Percentiles rank a stretch among this genome's conserved stretches.
Conservation (phyloP, 305 asterid species). For the Fraxinus nigra region DNA sequence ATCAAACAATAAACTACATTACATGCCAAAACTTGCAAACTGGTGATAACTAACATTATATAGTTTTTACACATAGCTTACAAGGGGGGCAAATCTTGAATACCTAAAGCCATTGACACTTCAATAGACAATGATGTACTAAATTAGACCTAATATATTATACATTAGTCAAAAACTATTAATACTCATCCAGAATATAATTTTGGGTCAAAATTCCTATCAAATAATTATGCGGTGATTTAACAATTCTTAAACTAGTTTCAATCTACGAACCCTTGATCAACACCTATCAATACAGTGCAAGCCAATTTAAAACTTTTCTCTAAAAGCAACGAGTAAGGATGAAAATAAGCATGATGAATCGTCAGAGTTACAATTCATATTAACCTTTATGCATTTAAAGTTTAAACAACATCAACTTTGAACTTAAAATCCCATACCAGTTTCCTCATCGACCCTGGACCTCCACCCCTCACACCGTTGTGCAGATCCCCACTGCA, state of each 20-base stretch:
- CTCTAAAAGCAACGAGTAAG: not conserved
- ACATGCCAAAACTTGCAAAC: not conserved
- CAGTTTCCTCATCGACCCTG: constrained; percentile 78
- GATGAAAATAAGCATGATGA: not conserved
- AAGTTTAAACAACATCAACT: not conserved
- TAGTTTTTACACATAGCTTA: not conserved
- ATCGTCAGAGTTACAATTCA: not conserved
- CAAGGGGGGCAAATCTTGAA: not conserved
- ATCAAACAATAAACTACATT: not conserved
- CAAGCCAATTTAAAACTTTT: not conserved
- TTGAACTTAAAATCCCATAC: constrained; percentile 38
- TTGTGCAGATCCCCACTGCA: constrained; percentile 89
- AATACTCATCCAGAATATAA: constrained; percentile 17
- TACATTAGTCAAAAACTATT: not conserved
- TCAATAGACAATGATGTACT: not conserved
- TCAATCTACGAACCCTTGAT: not conserved
- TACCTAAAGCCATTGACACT: not conserved
- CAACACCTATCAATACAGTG: constrained; percentile 13
- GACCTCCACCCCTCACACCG: constrained; percentile 89
- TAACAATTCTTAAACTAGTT: not conserved
- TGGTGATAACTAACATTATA: not conserved
- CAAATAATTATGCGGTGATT: not conserved
- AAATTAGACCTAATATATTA: constrained; percentile 14
- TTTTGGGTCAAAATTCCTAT: not conserved
- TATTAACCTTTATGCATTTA: not conserved